A percentile compares a stretch with the other conserved stretches of the same genome.
Conservation (phyloP, 148 eudicot species). For the Fallopia convolvulus region DNA sequence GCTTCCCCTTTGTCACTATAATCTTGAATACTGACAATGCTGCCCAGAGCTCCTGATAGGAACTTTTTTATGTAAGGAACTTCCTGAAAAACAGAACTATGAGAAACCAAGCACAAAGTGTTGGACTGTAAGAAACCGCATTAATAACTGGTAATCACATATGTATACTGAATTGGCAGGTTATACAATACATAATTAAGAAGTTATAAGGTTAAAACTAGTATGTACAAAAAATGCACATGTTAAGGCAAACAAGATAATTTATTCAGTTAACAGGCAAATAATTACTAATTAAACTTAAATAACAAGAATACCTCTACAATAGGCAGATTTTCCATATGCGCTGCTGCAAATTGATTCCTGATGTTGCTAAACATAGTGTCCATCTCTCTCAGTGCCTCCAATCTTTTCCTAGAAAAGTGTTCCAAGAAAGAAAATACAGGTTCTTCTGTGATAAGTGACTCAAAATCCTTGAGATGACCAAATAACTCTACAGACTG, state of each 20-base stretch:
- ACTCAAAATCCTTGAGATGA: too few species aligned
- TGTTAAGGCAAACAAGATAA: not conserved
- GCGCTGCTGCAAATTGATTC: constrained; percentile 32
- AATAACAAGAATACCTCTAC: constrained; percentile 37
- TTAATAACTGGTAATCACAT: not conserved
- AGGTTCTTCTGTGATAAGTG: too few species aligned
- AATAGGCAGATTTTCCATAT: constrained; percentile 27
- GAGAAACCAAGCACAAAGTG: constrained; percentile 15
- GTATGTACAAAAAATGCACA: not conserved
- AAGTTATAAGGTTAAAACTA: not conserved
- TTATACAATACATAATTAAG: not conserved
- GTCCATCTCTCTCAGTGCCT: constrained; percentile 55
- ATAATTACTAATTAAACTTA: not conserved
- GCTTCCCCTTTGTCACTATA: constrained; percentile 26
- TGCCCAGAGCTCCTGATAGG: constrained; percentile 30
- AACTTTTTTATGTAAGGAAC: constrained; percentile 24
- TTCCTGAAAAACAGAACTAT: constrained; percentile 40
- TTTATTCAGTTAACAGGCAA: constrained; percentile 1
- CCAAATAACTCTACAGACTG: too few species aligned
- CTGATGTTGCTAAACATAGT: constrained; percentile 40
- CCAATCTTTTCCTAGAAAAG: constrained; percentile 37
- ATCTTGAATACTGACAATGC: constrained; percentile 26
- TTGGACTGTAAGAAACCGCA: not conserved
- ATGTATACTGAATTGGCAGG: not conserved
- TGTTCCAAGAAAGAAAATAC: too few species aligned